Base-by-base conservation (phyloP, 768 basidiomycete species). In the Trametes cingulata region DNA sequence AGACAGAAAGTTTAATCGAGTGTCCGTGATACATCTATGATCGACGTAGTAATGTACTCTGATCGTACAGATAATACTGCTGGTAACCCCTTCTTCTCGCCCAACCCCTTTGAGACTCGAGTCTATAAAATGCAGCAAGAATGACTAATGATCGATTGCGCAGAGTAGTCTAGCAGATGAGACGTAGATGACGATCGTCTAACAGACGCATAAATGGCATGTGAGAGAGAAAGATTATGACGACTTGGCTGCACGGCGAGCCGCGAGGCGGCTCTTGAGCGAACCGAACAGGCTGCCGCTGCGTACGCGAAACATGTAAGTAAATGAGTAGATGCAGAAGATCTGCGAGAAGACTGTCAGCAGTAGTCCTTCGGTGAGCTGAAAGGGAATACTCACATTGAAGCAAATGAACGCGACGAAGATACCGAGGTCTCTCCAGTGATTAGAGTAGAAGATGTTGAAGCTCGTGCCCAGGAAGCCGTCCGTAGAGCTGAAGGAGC, bases 401-500 rank as follows among this genome's bases (percentile, higher is more conserved):
- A 81, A 82, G 27, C 60, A 63, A 35, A 76, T 71, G 50, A 75
- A 80, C 2, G 69, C 79, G 61, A 73, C 73, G 65, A 85, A 67
- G 43, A 84, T 62, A 6, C 80, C 81, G 36, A 81, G 72, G 67
- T 83, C 65, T 25, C 81, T 72, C 80, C 82, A 84, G 37, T 72
- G 73, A 49, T 80, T 71, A 60, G 74, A 60, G 60, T 87, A 91
- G 46, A 70, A 77, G 33, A 91, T 86, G 64, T 85, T 87, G 73
- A 91, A 88, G 61, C 66, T 74, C 9, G 64, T 61, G 3, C 65
- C 73, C 52, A 90, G 72, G 76, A 83, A 90, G 41, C 78, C 69
- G 68, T 91, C 86, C 0, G 87, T 84, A 0, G 78, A 79, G n/a
- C 76, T 68, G 37, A 78, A 76, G 3, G 84, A 71, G 67, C 91